Percentiles rank a stretch among this genome's conserved stretches.
Evolutionary conservation across 78 protist species (phyloP).

Genomic region (slime mould (Dictyostelium discoideum)): dicty_2.7 NC_007089.4:5510501-5511000

Average conservation of each 20-base stretch:
- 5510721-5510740: too few relatives aligned
- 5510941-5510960: neutral
- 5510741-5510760: neutral
- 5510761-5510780: too few relatives aligned
- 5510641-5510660: constrained; percentile 18
- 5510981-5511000: neutral
- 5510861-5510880: neutral
- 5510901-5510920: neutral
- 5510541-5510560: neutral
- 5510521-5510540: neutral
- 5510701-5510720: neutral
- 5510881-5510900: neutral
- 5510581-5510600: neutral
- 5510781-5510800: too few relatives aligned
- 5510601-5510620: neutral
- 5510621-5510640: neutral
- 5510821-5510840: neutral
- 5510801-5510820: neutral
- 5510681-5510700: neutral
- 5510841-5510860: neutral
- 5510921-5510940: neutral
- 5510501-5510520: neutral
- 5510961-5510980: neutral
- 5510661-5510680: constrained; percentile 10
- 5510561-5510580: neutral